Percentiles rank a stretch among this genome's conserved stretches.
phyloP scores from a whole-genome alignment of 768 basidiomycete genomes.

The Boletus fagicola region DNA sequence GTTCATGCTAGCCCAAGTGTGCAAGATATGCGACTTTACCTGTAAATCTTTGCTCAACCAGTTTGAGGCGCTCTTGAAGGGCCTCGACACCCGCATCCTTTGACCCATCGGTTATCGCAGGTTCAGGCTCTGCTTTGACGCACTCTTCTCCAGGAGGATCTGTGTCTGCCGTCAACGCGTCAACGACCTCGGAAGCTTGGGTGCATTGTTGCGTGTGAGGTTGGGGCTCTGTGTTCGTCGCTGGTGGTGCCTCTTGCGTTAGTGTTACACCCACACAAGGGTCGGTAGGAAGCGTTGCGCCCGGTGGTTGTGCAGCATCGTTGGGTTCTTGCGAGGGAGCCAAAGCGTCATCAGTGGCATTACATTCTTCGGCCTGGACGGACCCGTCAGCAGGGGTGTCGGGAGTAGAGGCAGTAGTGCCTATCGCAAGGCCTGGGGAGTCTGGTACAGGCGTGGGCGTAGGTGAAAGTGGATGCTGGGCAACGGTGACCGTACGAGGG shows the following conservation, averaged over 20 bases:
- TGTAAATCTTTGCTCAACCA: conserved; percentile 75
- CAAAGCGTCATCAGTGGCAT: neutral
- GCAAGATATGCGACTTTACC: conserved; percentile 41
- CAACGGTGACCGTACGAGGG: conserved; percentile 25
- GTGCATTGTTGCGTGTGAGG: neutral
- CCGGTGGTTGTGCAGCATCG: neutral
- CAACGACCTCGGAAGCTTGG: neutral
- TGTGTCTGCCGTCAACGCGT: neutral
- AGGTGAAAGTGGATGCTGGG: conserved; percentile 41
- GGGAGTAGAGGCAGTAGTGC: neutral
- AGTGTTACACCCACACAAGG: neutral
- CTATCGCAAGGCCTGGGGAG: conserved; percentile 29
- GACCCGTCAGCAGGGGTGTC: neutral
- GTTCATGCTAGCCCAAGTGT: conserved; percentile 1
- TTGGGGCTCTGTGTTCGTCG: neutral
- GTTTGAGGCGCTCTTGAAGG: conserved; percentile 62
- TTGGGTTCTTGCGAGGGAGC: neutral
- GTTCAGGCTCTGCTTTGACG: neutral
- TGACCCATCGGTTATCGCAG: neutral
- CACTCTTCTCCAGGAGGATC: conserved; percentile 1
- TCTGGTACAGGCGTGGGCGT: conserved; percentile 44
- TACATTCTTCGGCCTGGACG: conserved; percentile 2
- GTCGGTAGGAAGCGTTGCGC: neutral
- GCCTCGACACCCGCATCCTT: conserved; percentile 45
- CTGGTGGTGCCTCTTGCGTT: conserved; percentile 1